A percentile compares a stretch with the other conserved stretches of the same genome.
Evolutionary conservation across 495 filamentous ascomycete species (phyloP).

Genomic region (Podospora australis): DNA sequence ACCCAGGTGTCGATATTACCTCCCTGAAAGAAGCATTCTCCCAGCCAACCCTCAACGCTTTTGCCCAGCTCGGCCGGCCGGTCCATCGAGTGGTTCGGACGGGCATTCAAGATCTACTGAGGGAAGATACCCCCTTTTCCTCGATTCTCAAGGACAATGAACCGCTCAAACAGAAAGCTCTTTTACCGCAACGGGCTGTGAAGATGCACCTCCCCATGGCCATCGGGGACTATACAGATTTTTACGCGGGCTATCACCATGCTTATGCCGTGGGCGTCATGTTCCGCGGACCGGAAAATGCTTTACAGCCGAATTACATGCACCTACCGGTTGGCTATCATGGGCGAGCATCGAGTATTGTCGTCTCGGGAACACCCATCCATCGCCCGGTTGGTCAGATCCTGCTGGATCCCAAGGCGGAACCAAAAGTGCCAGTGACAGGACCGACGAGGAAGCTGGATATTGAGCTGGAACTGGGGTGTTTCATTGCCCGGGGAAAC

Average conservation of each 20-base stretch:
- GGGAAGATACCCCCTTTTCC: conserved; percentile 37
- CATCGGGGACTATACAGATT: conserved; percentile 96
- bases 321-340: conserved; percentile 89
- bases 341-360: conserved; percentile 72
- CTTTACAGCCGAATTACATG: conserved; percentile 84
- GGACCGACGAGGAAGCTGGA: conserved; percentile 64
- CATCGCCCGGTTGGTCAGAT: conserved; percentile 79
- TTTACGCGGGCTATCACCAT: conserved; percentile 89
- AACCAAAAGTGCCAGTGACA: conserved; percentile 53
- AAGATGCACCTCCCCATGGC: conserved; percentile 74
- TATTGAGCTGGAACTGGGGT: conserved; percentile 83
- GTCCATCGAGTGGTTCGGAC: conserved; percentile 66
- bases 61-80: conserved; percentile 68
- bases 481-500: conserved; percentile 66
- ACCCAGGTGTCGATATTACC: conserved; percentile 54
- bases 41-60: conserved; percentile 69
- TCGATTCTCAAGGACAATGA: conserved; percentile 31
- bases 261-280: conserved; percentile 74
- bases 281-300: conserved; percentile 75
- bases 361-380: conserved; percentile 69
- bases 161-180: conserved; percentile 20
- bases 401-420: conserved; percentile 55
- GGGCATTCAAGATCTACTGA: conserved; percentile 67
- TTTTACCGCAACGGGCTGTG: conserved; percentile 52
- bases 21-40: conserved; percentile 47